These are phyloP conservation scores for Meredithiella fracta DNA, from an alignment of 2,329 filamentous ascomycete genomes.

Conservation along the genomic window DNA sequence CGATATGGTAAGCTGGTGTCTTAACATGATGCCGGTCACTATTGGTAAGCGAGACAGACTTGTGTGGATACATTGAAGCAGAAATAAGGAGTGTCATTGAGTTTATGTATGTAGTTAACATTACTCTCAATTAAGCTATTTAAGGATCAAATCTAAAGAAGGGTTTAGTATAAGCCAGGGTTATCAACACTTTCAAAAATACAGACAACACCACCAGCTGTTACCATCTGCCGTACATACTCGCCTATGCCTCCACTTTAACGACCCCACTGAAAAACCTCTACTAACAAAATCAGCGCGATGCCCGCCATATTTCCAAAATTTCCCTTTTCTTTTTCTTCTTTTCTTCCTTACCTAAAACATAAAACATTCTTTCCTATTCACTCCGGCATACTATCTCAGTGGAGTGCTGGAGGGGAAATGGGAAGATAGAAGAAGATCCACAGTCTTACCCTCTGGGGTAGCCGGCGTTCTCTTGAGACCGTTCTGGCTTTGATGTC, in stretches of 20 bases:
- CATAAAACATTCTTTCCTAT: conserved; percentile 37
- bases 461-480: conserved; percentile 19
- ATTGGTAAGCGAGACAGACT: too few relatives aligned
- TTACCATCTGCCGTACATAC: too few relatives aligned
- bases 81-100: too few relatives aligned
- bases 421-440: conserved; percentile 45
- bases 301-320: conserved; percentile 4
- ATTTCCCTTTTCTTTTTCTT: conserved; percentile 15
- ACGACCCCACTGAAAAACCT: neutral
- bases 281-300: conserved; percentile 6
- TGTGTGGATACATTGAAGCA: too few relatives aligned
- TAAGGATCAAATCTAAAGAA: too few relatives aligned
- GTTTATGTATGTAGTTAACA: too few relatives aligned
- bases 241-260: neutral
- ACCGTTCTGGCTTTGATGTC: conserved; percentile 13
- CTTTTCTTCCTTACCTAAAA: conserved; percentile 22
- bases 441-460: conserved; percentile 32
- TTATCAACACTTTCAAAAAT: too few relatives aligned
- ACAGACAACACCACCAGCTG: too few relatives aligned
- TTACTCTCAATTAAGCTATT: too few relatives aligned
- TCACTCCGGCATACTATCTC: conserved; percentile 45
- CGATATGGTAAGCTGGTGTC: too few relatives aligned
- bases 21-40: too few relatives aligned
- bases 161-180: neutral
- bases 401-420: conserved; percentile 51